Conservation (phyloP, 306 rosid species). For the Biancaea sappan region DNA sequence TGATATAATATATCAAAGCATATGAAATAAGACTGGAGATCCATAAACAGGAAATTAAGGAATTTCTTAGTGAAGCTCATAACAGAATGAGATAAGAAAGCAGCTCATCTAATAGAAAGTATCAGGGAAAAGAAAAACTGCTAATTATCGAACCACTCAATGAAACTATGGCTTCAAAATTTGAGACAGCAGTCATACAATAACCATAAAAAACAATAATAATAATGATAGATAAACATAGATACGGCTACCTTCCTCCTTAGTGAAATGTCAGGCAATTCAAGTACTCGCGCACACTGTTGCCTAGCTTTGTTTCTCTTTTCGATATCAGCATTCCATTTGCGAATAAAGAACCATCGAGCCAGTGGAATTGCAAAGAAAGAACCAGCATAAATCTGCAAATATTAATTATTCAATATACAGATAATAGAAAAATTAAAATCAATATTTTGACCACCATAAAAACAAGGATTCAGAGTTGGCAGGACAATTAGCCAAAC, state of each 20-base stretch:
- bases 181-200: conserved; percentile 18
- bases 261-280: conserved; percentile 76
- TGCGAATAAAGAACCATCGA: conserved; percentile 73
- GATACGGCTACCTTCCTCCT: conserved; percentile 73
- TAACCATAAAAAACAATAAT: neutral
- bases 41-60: neutral
- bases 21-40: too few relatives aligned
- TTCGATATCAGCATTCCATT: conserved; percentile 73
- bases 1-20: neutral
- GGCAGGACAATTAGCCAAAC: conserved; percentile 19
- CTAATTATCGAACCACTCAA: neutral
- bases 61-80: neutral
- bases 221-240: conserved; percentile 18
- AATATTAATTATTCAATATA: conserved; percentile 28
- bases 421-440: conserved; percentile 22
- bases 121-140: neutral
- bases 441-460: conserved; percentile 5
- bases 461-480: conserved; percentile 21
- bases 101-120: neutral
- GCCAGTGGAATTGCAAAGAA: conserved; percentile 96
- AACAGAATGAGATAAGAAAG: neutral
- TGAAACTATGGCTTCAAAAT: conserved; percentile 10
- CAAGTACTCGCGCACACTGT: conserved; percentile 71
- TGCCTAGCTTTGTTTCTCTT: conserved; percentile 81
- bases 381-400: conserved; percentile 96